phyloP scores from a whole-genome alignment of 1,284 basidiomycete species.

The Mrakiaceae sp. region DNA sequence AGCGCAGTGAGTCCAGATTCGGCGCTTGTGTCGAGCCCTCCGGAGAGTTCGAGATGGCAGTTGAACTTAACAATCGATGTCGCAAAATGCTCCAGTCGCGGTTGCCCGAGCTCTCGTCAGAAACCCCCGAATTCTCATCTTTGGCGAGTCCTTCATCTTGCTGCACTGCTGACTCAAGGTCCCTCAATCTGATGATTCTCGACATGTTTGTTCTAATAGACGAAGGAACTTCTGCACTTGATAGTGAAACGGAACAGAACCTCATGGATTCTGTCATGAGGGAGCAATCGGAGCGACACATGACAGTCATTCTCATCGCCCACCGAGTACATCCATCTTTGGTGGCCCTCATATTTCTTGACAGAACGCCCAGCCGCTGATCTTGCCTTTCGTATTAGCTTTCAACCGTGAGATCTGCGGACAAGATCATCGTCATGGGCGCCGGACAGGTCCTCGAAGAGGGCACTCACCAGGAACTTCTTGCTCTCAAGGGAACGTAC shows the following conservation, averaged over 20 bases:
- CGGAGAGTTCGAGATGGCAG: no score
- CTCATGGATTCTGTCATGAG: conserved; percentile 33
- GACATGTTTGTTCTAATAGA: conserved; percentile 12
- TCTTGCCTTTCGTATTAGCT: background rate
- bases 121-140: conserved; percentile 21
- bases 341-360: no score
- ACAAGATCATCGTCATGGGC: conserved; percentile 33
- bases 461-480: conserved; percentile 31
- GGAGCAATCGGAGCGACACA: conserved; percentile 25
- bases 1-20: conserved; percentile 20
- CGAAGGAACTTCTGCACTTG: conserved; percentile 33
- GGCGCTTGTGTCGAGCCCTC: no score
- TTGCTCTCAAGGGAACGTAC: no score
- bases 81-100: conserved; percentile 16
- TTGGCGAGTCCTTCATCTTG: background rate
- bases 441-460: conserved; percentile 31
- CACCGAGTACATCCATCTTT: conserved; percentile 23
- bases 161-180: background rate
- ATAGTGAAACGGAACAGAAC: conserved; percentile 34
- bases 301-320: conserved; percentile 32
- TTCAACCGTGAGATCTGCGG: background rate
- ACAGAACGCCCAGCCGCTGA: no score
- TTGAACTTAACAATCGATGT: no score
- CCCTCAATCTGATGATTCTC: conserved; percentile 1
- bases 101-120: conserved; percentile 32